Conservation (phyloP, 1,284 basidiomycete species). For the Puccinia horiana region DNA sequence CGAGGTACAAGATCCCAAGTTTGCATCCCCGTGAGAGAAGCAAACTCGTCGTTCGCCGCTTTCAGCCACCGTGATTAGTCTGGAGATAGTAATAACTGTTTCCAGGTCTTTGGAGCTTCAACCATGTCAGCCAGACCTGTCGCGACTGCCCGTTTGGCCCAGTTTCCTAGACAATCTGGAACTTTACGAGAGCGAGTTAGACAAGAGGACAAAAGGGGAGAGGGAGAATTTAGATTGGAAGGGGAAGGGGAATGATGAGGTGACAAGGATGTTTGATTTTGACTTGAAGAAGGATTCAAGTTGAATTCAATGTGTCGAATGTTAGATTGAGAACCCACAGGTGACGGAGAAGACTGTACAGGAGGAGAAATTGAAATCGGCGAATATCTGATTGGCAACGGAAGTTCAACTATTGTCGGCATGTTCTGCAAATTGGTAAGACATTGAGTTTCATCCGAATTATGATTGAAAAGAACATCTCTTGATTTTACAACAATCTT, state of each 20-base stretch:
- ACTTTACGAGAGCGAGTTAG: neutral
- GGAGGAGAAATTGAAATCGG: too few relatives aligned
- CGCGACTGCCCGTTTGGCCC: neutral
- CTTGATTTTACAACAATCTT: neutral
- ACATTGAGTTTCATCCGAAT: neutral
- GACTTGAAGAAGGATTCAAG: too few relatives aligned
- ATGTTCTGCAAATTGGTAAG: too few relatives aligned
- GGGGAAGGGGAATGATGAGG: neutral
- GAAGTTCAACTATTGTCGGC: neutral
- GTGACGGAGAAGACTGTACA: too few relatives aligned
- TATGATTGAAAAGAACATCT: neutral
- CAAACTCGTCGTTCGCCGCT: neutral
- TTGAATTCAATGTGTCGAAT: too few relatives aligned
- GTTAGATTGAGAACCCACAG: too few relatives aligned
- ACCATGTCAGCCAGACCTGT: neutral
- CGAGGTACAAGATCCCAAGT: neutral
- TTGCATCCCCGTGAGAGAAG: neutral
- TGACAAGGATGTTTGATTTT: neutral
- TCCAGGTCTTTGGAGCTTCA: neutral
- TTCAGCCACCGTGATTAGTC: slow-evolving; percentile 6
- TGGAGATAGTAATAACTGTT: neutral
- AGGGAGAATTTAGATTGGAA: neutral
- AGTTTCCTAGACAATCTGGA: neutral
- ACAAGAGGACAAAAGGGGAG: neutral
- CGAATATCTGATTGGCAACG: too few relatives aligned